Evolutionary conservation across 2,329 filamentous ascomycete genomes (phyloP).

Genomic region (Phyllosticta ampelicida): DNA sequence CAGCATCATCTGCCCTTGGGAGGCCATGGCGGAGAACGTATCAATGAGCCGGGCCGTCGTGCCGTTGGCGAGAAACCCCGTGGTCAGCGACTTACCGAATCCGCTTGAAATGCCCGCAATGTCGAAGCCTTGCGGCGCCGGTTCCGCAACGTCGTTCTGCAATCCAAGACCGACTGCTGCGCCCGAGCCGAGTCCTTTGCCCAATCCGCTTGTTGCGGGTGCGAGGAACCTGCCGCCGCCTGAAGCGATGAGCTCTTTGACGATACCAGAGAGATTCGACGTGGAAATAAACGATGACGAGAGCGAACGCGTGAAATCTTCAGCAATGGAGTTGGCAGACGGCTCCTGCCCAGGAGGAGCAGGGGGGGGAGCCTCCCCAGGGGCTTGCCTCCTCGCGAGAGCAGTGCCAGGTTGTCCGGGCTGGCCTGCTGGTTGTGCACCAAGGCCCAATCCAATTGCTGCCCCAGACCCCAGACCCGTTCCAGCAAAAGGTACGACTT

Average conservation of each 20-base stretch:
- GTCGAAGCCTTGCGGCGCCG: neutral
- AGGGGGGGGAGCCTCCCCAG: neutral
- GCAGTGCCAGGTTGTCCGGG: neutral
- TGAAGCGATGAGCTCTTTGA: neutral
- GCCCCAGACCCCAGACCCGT: slow-evolving; percentile 2
- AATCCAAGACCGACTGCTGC: slow-evolving; percentile 1
- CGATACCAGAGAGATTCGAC: neutral
- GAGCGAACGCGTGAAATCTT: slow-evolving; percentile 1
- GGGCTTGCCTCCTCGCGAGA: neutral
- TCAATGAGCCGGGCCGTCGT: neutral
- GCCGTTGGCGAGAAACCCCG: slow-evolving; percentile 4
- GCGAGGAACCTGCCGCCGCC: neutral
- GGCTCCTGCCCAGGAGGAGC: neutral
- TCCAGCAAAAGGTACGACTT: neutral
- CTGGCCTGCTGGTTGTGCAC: neutral
- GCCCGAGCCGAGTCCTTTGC: neutral
- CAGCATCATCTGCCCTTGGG: neutral
- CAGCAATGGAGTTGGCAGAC: neutral
- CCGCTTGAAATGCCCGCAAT: neutral
- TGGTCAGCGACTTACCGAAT: slow-evolving; percentile 1
- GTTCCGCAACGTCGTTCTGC: neutral
- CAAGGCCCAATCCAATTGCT: slow-evolving; percentile 1
- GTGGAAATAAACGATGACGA: slow-evolving; percentile 4
- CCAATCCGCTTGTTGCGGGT: neutral
- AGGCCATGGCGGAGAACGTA: neutral